A percentile compares a stretch with the other conserved stretches of the same genome.
These are phyloP conservation scores for Fonsecaea nubica DNA, from an alignment of 2,329 filamentous ascomycete genomes.

Conservation along the genomic window DNA sequence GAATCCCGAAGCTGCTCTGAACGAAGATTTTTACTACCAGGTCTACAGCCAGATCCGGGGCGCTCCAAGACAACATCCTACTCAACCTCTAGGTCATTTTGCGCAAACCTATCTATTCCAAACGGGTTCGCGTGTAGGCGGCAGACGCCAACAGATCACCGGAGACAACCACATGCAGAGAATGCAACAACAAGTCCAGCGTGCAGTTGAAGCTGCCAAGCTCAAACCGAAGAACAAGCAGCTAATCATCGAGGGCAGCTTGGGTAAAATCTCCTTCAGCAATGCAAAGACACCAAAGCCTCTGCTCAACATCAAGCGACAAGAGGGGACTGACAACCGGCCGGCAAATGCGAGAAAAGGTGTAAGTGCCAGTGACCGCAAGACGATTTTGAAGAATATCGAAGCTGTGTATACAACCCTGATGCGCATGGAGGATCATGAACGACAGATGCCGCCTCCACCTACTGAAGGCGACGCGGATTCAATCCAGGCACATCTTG, in stretches of 20 bases:
- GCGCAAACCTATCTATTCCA: constrained; percentile 98
- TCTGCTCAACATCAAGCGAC: constrained; percentile 90
- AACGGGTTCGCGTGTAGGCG: constrained; percentile 82
- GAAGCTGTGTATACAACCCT: constrained; percentile 86
- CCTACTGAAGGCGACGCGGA: constrained; percentile 67
- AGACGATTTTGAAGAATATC: constrained; percentile 82
- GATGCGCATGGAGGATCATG: constrained; percentile 94
- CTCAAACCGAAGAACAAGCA: constrained; percentile 98
- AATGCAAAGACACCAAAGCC: constrained; percentile 98
- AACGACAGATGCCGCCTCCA: constrained; percentile 76
- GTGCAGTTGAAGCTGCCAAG: constrained; percentile 95
- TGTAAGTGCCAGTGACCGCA: constrained; percentile 74
- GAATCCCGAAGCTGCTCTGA: constrained; percentile 77
- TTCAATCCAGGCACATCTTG: constrained; percentile 73
- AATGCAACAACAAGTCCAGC: constrained; percentile 98
- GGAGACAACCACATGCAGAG: constrained; percentile 97
- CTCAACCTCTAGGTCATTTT: constrained; percentile 92
- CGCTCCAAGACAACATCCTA: constrained; percentile 85
- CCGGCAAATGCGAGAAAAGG: constrained; percentile 53
- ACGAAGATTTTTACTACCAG: constrained; percentile 98
- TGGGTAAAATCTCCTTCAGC: constrained; percentile 98
- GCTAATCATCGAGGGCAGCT: constrained; percentile 90
- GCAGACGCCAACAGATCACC: constrained; percentile 75
- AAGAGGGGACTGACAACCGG: constrained; percentile 68
- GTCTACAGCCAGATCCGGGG: constrained; percentile 94